Percentiles rank a stretch among this genome's conserved stretches.
Evolutionary conservation across 2,329 filamentous ascomycete genomes (phyloP).

Genomic region (Coniochaeta pulveracea): DNA sequence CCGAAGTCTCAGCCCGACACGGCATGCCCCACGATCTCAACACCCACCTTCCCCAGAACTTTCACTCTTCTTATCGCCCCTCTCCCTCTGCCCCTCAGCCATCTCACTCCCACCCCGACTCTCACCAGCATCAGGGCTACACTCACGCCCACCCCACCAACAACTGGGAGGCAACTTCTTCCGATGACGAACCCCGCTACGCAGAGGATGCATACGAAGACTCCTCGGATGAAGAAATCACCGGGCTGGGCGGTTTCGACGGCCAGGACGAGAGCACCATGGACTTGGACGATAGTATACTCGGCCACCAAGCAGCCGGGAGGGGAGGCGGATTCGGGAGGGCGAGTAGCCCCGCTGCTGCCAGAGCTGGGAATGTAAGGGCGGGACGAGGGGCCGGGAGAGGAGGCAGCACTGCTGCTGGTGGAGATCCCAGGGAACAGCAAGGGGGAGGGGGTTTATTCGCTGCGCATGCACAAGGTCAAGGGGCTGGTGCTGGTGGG

Average conservation of each 20-base stretch:
- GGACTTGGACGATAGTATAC: conserved; percentile 7
- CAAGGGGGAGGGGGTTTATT: background rate
- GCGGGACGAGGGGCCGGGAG: background rate
- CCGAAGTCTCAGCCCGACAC: conserved; percentile 1
- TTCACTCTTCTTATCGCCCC: too few relatives aligned
- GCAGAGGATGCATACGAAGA: conserved; percentile 5
- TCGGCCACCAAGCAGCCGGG: background rate
- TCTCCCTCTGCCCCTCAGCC: background rate
- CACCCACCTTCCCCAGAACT: too few relatives aligned
- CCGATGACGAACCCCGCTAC: background rate
- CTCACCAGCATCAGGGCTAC: background rate
- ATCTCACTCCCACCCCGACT: conserved; percentile 14
- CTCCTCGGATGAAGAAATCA: conserved; percentile 23
- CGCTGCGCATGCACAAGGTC: background rate
- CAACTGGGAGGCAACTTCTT: conserved; percentile 2
- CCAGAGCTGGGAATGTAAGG: background rate
- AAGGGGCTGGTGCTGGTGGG: too few relatives aligned
- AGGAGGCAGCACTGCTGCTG: background rate
- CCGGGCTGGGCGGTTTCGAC: conserved; percentile 3
- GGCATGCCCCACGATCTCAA: too few relatives aligned
- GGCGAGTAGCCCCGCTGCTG: background rate
- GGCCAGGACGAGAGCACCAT: conserved; percentile 8
- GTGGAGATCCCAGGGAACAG: background rate
- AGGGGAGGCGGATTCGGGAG: conserved; percentile 4
- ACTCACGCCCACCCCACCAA: background rate